Conservation (phyloP, 192 early-diverging fungal genomes). For the Lobosporangium transversale region DNA sequence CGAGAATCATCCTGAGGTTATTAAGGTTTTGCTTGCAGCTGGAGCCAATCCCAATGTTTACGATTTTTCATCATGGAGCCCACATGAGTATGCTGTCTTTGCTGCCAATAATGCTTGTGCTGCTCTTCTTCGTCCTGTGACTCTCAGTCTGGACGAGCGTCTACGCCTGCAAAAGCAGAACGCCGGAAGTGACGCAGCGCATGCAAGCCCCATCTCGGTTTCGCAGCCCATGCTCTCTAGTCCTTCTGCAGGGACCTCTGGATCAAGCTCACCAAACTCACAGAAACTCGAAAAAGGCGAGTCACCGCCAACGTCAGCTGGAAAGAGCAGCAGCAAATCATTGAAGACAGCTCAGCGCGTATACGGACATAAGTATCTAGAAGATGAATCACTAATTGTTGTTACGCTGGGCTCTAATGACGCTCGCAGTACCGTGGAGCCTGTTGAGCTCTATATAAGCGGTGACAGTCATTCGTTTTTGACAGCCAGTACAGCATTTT, state of each 20-base stretch:
- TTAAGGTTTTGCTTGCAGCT: slow-evolving; percentile 59
- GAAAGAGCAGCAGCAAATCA: slow-evolving; percentile 22
- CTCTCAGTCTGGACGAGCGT: slow-evolving; percentile 25
- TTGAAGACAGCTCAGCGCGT: slow-evolving; percentile 58
- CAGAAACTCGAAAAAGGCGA: slow-evolving; percentile 4
- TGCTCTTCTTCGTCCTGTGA: slow-evolving; percentile 56
- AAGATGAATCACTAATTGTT: slow-evolving; percentile 67
- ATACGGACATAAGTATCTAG: slow-evolving; percentile 71
- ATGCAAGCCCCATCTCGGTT: slow-evolving; percentile 5
- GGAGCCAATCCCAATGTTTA: slow-evolving; percentile 58
- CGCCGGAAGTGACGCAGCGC: background rate
- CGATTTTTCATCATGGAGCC: slow-evolving; percentile 65
- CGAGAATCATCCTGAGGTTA: slow-evolving; percentile 66
- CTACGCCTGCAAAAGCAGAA: slow-evolving; percentile 9
- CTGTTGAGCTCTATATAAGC: slow-evolving; percentile 57
- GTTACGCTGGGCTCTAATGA: slow-evolving; percentile 74
- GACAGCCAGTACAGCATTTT: slow-evolving; percentile 52
- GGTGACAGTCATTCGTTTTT: slow-evolving; percentile 31
- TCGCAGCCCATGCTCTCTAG: slow-evolving; percentile 1
- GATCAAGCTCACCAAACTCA: slow-evolving; percentile 26
- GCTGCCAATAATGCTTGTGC: slow-evolving; percentile 63
- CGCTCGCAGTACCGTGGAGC: slow-evolving; percentile 53
- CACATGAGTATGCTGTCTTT: slow-evolving; percentile 73
- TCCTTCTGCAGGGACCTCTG: background rate
- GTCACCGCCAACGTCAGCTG: slow-evolving; percentile 21